These are phyloP conservation scores for Starmerella sp. DNA, from an alignment of 805 yeast genomes.

Conservation along the genomic window DNA sequence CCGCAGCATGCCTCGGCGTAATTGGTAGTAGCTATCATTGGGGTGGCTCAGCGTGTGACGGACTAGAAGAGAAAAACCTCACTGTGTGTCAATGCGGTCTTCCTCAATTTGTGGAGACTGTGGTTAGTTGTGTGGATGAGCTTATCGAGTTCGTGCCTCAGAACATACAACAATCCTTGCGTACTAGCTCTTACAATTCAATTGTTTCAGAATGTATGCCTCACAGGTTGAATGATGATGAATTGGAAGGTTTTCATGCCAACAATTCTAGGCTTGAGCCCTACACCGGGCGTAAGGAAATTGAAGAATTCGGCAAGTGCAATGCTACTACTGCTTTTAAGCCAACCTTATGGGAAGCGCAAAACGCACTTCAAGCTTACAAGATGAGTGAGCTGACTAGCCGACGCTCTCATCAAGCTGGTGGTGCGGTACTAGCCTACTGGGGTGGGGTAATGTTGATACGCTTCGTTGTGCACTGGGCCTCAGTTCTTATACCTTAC, in stretches of 20 bases:
- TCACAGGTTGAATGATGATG: background rate
- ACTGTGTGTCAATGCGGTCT: background rate
- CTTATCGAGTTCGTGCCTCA: background rate
- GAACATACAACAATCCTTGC: background rate
- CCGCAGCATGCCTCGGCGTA: background rate
- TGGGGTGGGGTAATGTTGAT: slow-evolving; percentile 13
- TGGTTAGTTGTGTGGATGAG: slow-evolving; percentile 11
- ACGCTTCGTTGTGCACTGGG: slow-evolving; percentile 2
- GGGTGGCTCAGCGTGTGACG: background rate
- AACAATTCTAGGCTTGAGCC: slow-evolving; percentile 6
- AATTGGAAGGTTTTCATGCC: slow-evolving; percentile 1
- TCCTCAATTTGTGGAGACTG: slow-evolving; percentile 9
- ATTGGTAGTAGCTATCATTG: background rate
- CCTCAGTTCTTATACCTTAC: background rate
- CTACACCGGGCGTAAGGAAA: background rate
- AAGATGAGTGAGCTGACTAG: background rate
- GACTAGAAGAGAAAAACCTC: background rate
- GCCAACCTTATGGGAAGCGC: background rate
- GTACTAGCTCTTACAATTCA: background rate
- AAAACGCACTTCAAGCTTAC: background rate
- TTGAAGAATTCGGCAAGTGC: background rate
- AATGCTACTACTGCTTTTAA: slow-evolving; percentile 1
- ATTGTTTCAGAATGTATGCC: background rate
- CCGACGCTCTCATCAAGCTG: background rate
- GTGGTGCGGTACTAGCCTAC: slow-evolving; percentile 3